phyloP scores from a whole-genome alignment of 805 yeast genomes.

The Starmerella tilneyi region DNA sequence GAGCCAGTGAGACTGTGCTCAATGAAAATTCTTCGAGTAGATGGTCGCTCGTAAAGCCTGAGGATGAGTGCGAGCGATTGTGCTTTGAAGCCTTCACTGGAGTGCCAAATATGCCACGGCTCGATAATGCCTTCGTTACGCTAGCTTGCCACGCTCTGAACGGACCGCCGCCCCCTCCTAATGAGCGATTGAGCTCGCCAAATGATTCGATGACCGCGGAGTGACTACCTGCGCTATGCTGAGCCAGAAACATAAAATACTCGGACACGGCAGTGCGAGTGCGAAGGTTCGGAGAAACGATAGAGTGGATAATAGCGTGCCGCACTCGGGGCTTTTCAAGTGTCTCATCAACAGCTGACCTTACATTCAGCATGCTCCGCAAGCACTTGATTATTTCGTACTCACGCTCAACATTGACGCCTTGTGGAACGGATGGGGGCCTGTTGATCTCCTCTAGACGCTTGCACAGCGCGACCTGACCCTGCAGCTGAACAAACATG shows the following conservation, averaged over 20 bases:
- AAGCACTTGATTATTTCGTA: slow-evolving; percentile 66
- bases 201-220: slow-evolving; percentile 40
- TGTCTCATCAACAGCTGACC: slow-evolving; percentile 51
- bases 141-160: slow-evolving; percentile 63
- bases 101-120: slow-evolving; percentile 83
- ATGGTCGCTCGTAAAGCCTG: slow-evolving; percentile 39
- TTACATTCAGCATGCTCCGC: slow-evolving; percentile 57
- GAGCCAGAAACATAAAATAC: slow-evolving; percentile 46
- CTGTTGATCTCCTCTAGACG: slow-evolving; percentile 48
- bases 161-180: slow-evolving; percentile 30
- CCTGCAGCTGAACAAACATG: slow-evolving; percentile 61
- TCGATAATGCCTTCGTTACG: slow-evolving; percentile 61
- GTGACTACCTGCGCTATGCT: slow-evolving; percentile 42
- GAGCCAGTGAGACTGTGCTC: slow-evolving; percentile 58
- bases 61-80: slow-evolving; percentile 28
- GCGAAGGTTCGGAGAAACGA: slow-evolving; percentile 60
- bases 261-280: slow-evolving; percentile 78
- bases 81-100: slow-evolving; percentile 89
- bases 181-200: slow-evolving; percentile 26
- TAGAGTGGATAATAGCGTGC: slow-evolving; percentile 57
- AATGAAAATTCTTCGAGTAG: slow-evolving; percentile 61
- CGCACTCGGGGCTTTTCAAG: slow-evolving; percentile 37
- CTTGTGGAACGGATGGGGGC: slow-evolving; percentile 8
- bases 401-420: slow-evolving; percentile 51
- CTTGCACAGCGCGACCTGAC: slow-evolving; percentile 65